These are phyloP conservation scores for Aspergillus homomorphus DNA, from an alignment of 495 filamentous ascomycete species.

Conservation along the genomic window DNA sequence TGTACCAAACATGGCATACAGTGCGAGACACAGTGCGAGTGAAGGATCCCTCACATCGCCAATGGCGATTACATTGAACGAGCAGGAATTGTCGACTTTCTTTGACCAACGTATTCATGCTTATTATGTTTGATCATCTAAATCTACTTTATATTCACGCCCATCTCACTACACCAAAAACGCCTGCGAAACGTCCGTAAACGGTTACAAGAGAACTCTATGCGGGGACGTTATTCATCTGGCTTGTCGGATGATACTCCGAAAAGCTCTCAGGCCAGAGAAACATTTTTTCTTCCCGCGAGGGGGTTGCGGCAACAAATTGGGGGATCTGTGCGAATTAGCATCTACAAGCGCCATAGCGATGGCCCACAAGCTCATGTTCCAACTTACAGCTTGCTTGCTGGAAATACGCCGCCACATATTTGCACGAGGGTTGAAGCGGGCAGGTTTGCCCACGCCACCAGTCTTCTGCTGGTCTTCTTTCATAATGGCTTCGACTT, in stretches of 20 bases:
- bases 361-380: background rate
- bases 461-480: slow-evolving; percentile 64
- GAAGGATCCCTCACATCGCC: too few species aligned
- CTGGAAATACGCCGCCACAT: slow-evolving; percentile 66
- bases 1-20: too few species aligned
- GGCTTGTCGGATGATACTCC: slow-evolving; percentile 34
- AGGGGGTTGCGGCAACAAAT: slow-evolving; percentile 52
- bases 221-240: slow-evolving; percentile 14
- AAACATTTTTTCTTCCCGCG: slow-evolving; percentile 62
- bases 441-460: slow-evolving; percentile 57
- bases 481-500: slow-evolving; percentile 56
- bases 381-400: slow-evolving; percentile 45
- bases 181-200: background rate
- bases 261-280: slow-evolving; percentile 64
- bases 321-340: slow-evolving; percentile 42
- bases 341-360: background rate
- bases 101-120: background rate
- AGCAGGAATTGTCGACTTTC: too few species aligned
- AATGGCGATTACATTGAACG: too few species aligned
- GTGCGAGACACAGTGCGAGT: too few species aligned
- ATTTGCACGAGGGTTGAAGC: slow-evolving; percentile 70
- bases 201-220: background rate
- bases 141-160: background rate
- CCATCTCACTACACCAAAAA: background rate
- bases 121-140: background rate